Conservation (phyloP, 1,284 basidiomycete species). For the Puccinia novopanici region DNA sequence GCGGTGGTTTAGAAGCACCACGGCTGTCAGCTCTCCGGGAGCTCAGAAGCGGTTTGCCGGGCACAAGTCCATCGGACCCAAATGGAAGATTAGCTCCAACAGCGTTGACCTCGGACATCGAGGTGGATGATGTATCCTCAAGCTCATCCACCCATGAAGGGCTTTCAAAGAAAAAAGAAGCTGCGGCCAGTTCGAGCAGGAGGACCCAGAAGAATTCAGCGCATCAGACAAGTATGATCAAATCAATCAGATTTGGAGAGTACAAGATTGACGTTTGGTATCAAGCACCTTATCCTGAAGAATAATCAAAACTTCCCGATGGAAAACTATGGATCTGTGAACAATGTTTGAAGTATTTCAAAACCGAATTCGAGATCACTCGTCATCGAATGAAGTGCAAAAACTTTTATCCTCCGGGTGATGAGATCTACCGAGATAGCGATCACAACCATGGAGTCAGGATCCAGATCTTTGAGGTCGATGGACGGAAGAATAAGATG, state of each 20-base stretch:
- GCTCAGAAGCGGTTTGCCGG: not conserved
- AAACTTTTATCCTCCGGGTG: constrained; percentile 88
- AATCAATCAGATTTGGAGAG: constrained; percentile 81
- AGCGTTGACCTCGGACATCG: constrained; percentile 7
- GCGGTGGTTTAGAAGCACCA: not conserved
- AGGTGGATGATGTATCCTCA: constrained; percentile 30
- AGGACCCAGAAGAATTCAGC: not conserved
- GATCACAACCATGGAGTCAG: constrained; percentile 52
- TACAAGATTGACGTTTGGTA: constrained; percentile 98
- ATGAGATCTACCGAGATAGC: constrained; percentile 95
- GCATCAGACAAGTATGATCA: constrained; percentile 15
- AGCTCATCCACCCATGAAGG: constrained; percentile 12
- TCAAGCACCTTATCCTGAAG: constrained; percentile 97
- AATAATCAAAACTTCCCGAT: constrained; percentile 89
- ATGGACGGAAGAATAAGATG: constrained; percentile 97
- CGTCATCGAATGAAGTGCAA: constrained; percentile 96
- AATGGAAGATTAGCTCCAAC: constrained; percentile 15
- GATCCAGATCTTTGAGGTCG: constrained; percentile 96
- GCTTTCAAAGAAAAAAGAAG: constrained; percentile 7
- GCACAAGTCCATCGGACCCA: not conserved
- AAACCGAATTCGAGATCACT: constrained; percentile 81
- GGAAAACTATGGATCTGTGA: constrained; percentile 95
- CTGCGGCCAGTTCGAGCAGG: not conserved
- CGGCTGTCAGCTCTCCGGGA: constrained; percentile 27
- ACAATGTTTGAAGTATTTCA: constrained; percentile 98